phyloP scores from a whole-genome alignment of 1,284 basidiomycete genomes.

The Ceratobasidium papillatum region DNA sequence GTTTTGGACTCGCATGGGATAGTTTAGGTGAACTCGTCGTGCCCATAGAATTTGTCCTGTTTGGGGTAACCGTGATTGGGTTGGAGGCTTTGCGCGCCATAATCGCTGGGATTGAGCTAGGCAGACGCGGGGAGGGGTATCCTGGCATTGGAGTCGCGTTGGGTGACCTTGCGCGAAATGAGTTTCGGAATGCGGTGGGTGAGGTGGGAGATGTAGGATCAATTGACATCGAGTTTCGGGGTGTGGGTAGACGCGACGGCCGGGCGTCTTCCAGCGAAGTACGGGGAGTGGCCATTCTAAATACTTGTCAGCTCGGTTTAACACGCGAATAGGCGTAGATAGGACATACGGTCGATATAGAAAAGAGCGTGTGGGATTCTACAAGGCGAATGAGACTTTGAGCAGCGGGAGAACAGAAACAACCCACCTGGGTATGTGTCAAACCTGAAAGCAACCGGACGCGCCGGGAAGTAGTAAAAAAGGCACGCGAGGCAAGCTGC shows the following conservation, averaged over 20 bases:
- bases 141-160: conserved; percentile 48
- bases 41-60: conserved; percentile 9
- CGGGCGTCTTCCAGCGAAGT: conserved; percentile 47
- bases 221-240: conserved; percentile 14
- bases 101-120: conserved; percentile 45
- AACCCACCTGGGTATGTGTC: neutral
- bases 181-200: conserved; percentile 2
- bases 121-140: conserved; percentile 42
- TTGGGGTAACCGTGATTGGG: conserved; percentile 17
- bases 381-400: neutral
- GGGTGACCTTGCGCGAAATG: conserved; percentile 43
- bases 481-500: neutral
- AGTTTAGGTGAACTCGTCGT: conserved; percentile 8
- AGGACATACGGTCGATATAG: neutral
- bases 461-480: neutral
- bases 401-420: neutral
- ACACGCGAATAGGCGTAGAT: neutral
- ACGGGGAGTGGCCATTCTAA: conserved; percentile 11
- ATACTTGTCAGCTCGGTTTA: neutral
- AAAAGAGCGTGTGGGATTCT: conserved; percentile 4
- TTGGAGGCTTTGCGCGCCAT: conserved; percentile 33
- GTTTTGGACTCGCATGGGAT: conserved; percentile 31
- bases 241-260: conserved; percentile 33
- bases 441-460: neutral
- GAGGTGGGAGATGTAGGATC: conserved; percentile 22